These are phyloP conservation scores for Fusarium vanettenii DNA, from an alignment of 2,329 filamentous ascomycete species.

Conservation along the genomic window DNA sequence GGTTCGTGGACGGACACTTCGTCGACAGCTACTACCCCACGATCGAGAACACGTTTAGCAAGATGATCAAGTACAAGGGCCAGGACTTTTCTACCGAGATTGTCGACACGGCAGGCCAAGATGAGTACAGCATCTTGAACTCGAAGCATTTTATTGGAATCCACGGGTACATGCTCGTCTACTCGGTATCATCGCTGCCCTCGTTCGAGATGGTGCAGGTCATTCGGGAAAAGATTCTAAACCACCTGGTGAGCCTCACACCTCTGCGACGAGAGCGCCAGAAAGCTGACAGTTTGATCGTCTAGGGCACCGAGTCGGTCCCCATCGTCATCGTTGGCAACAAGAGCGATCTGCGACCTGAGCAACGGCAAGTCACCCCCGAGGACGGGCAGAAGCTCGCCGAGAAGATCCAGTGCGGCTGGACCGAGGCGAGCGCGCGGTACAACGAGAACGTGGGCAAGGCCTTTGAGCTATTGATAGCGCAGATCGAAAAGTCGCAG, in stretches of 20 bases:
- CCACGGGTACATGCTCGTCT: slow-evolving; percentile 98
- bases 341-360: slow-evolving; percentile 92
- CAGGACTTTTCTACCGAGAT: slow-evolving; percentile 97
- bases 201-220: slow-evolving; percentile 98
- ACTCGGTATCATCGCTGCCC: slow-evolving; percentile 93
- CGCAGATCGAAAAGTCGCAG: slow-evolving; percentile 93
- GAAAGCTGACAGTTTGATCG: not conserved
- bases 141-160: slow-evolving; percentile 99
- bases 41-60: slow-evolving; percentile 98
- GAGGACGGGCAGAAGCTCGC: slow-evolving; percentile 88
- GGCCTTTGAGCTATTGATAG: slow-evolving; percentile 94
- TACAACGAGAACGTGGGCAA: slow-evolving; percentile 95
- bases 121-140: slow-evolving; percentile 98
- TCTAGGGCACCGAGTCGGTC: slow-evolving; percentile 87
- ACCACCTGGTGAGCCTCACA: slow-evolving; percentile 79
- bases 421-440: slow-evolving; percentile 93
- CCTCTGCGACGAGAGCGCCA: not conserved
- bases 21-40: slow-evolving; percentile 99
- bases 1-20: slow-evolving; percentile 97
- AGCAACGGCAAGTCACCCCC: slow-evolving; percentile 89
- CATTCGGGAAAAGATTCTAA: slow-evolving; percentile 96
- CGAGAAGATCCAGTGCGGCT: slow-evolving; percentile 90
- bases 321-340: slow-evolving; percentile 96
- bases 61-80: slow-evolving; percentile 90
- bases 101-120: slow-evolving; percentile 97